Base-by-base conservation (phyloP, 1,139 yeast species). In the Protomyces lactucae-debilis region DNA sequence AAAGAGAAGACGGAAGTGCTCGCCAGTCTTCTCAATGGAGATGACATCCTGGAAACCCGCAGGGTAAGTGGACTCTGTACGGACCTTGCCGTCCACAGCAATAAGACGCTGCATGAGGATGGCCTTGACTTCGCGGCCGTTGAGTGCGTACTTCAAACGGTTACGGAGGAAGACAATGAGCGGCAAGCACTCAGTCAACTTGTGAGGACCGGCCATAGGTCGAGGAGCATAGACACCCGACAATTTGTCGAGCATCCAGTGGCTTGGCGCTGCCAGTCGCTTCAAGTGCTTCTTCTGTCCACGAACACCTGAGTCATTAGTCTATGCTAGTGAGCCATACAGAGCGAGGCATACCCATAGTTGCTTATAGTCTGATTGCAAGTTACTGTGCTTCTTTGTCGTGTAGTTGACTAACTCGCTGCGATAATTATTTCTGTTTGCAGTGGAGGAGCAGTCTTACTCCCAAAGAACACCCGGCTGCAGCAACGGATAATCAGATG, bases 191-290 rank as follows among this genome's bases (percentile, higher is more conserved):
- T 93, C 99, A 83, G 99, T 88, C 82, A 92, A 87, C 84, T 93
- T 93, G 87, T 93, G 99, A 79, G 99, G 99, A 85, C 99, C 99
- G 74, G 96, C 87, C 71, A 97, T 90, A 79, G 98, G 96, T 86
- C 98, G 92, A 84, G 99, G 99, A 74, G 99, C 99, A 81, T 93
- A 93, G 78, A 91, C 85, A 79, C 99, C 99, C 80, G 97, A 88
- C 84, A 95, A 85, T 85, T 95, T 95, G 96, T 93, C 99, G 86
- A 95, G 88, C 96, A 95, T 89, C 99, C 99, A 95, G 88, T 95
- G 99, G 85, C 92, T 88, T 85, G 99, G 99, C 80, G 97, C 97
- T 80, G 96, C 96, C 82, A 90, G 86, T 85, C 97, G 88, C 87
- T 90, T 90, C 82, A 91, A 85, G 80, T 91, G 97, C 86, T 91